A percentile compares a stretch with the other conserved stretches of the same genome.
Conservation (phyloP, 2,329 filamentous ascomycete species). For the Pyrenophora graminea region DNA sequence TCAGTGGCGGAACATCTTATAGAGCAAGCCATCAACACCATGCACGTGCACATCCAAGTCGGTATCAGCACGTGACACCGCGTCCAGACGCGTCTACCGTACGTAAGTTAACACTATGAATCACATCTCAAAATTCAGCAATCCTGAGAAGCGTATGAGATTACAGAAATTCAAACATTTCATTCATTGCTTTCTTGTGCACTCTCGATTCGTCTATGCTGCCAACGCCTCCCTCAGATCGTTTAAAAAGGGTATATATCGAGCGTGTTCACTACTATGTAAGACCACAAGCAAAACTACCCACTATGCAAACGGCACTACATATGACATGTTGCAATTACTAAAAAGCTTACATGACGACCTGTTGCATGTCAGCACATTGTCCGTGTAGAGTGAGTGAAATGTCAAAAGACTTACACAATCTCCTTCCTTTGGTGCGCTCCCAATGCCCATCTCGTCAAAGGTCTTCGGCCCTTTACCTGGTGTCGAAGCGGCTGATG, state of each 20-base stretch:
- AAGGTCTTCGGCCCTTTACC: conserved; percentile 91
- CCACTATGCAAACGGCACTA: conserved; percentile 25
- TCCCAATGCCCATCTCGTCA: conserved; percentile 95
- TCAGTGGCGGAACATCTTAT: too few species aligned
- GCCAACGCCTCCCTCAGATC: background rate
- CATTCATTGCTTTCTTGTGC: background rate
- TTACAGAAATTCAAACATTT: background rate
- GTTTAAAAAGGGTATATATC: conserved; percentile 20
- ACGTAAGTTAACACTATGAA: background rate
- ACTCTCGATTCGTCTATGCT: conserved; percentile 7
- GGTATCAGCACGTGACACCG: conserved; percentile 18
- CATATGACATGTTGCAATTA: background rate
- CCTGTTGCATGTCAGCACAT: conserved; percentile 21
- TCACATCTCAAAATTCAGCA: background rate
- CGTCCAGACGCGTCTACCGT: conserved; percentile 9
- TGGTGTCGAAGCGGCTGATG: conserved; percentile 44
- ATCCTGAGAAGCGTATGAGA: background rate
- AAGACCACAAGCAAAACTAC: conserved; percentile 15
- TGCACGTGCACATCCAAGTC: too few species aligned
- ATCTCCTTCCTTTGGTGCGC: conserved; percentile 80
- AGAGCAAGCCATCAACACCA: too few species aligned
- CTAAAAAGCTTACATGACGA: conserved; percentile 32
- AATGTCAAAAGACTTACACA: conserved; percentile 66
- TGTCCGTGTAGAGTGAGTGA: background rate
- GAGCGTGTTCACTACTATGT: conserved; percentile 12